Base-by-base conservation (phyloP, 78 protist genomes). In the Neovahlkampfia damariscottae region DNA sequence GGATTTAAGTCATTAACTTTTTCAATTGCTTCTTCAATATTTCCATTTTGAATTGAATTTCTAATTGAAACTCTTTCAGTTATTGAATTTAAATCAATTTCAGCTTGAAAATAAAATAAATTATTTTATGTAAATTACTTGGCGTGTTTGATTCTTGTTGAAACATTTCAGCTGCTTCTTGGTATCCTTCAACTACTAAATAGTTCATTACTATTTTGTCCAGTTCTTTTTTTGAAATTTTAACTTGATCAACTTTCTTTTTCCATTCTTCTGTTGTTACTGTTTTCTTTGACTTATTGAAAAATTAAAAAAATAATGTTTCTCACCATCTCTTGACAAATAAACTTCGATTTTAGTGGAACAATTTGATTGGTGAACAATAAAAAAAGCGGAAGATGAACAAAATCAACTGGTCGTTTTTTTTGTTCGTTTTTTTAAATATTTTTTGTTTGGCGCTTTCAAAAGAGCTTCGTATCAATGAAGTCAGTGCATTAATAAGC, bases 181-280 rank as follows among this genome's bases (percentile, higher is more conserved):
- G 70, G 40, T 86, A 85, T 3, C 96, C 96, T 66, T 92, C 94
- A 28, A 89, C 82, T 2, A 92, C 91, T 0, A 92, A 72, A 74
- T 85, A 92, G 67, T 92, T 87, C 94, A 92, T 88, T 5, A 92
- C 87, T 2, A 92, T 41, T 32, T 72, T 72, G 40, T 90, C 84
- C 79, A 92, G 59, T 38, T 87, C 88, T 19, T 19, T 30, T 69
- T 69, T 69, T 19, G 19, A 31, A 19, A 30, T 69, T 19, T 19
- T 69, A n/a, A 69, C 67, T 19, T 69, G 72, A 19, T 69, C 19
- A 30, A 19, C 68, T 19, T 69, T 69, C 19, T 19, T 69, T 19
- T 69, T 19, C 72, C 72, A 30, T 69, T 69, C 72, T 69, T 69
- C 72, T 19, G 10, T 69, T 19, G 19, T 69, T 19, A 50, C 62